These are phyloP conservation scores for Sporothrix inflata DNA, from an alignment of 2,329 filamentous ascomycete genomes.

Conservation along the genomic window DNA sequence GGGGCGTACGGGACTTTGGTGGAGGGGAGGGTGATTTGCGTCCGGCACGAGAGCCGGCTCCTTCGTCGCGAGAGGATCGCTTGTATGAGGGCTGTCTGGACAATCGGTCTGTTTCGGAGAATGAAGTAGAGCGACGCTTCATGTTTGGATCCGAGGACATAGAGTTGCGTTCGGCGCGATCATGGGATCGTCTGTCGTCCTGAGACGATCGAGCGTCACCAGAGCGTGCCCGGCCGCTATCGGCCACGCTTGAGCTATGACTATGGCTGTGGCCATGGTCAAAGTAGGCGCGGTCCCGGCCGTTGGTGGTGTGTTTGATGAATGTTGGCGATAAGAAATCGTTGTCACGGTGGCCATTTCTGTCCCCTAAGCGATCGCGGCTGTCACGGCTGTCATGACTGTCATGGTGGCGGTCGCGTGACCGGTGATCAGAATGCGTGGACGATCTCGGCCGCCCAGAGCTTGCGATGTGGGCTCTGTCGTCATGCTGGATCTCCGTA, in stretches of 20 bases:
- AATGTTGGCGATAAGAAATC: slow-evolving; percentile 48
- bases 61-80: slow-evolving; percentile 31
- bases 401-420: slow-evolving; percentile 41
- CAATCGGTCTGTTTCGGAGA: slow-evolving; percentile 33
- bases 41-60: slow-evolving; percentile 24
- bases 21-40: slow-evolving; percentile 32
- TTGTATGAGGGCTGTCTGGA: slow-evolving; percentile 30
- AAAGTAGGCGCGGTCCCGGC: slow-evolving; percentile 51
- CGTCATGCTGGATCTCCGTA: slow-evolving; percentile 46
- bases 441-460: slow-evolving; percentile 43
- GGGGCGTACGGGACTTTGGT: slow-evolving; percentile 39
- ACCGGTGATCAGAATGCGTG: slow-evolving; percentile 36
- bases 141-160: slow-evolving; percentile 29
- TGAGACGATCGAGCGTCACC: slow-evolving; percentile 26
- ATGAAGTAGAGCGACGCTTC: slow-evolving; percentile 43
- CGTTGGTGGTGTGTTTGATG: slow-evolving; percentile 46
- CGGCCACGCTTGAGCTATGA: not conserved
- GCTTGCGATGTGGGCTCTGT: slow-evolving; percentile 25
- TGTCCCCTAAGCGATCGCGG: slow-evolving; percentile 32
- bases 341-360: slow-evolving; percentile 38
- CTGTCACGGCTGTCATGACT: slow-evolving; percentile 36
- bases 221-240: slow-evolving; percentile 28
- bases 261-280: slow-evolving; percentile 33
- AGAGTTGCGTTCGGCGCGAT: slow-evolving; percentile 9
- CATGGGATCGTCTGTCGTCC: slow-evolving; percentile 20